Conservation (phyloP, 176 grass and related monocot genomes). For the Dendrocalamus sinicus region DNA sequence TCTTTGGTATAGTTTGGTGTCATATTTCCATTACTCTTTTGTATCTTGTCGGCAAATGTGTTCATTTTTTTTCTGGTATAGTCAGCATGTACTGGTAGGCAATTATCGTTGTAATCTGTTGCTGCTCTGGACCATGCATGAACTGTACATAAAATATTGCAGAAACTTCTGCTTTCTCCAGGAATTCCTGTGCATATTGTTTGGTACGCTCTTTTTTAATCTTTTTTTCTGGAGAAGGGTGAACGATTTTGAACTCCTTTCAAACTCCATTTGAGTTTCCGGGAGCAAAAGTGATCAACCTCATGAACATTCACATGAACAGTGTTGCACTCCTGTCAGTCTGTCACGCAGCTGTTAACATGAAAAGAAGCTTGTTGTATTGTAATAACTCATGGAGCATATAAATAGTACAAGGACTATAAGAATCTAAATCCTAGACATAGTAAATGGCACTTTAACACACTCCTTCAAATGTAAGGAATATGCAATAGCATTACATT, state of each 20-base stretch:
- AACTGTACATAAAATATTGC: conserved; percentile 44
- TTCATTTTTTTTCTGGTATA: conserved; percentile 15
- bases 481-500: too few relatives aligned
- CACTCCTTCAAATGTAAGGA: too few relatives aligned
- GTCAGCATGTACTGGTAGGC: not conserved
- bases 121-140: conserved; percentile 43
- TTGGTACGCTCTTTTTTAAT: not conserved
- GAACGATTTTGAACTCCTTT: not conserved
- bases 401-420: too few relatives aligned
- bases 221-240: not conserved
- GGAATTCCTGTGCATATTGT: not conserved
- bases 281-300: not conserved
- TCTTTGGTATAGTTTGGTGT: conserved; percentile 26
- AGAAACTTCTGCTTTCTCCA: not conserved
- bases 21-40: not conserved
- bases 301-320: not conserved
- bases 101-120: conserved; percentile 39
- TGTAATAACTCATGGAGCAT: too few relatives aligned
- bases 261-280: not conserved
- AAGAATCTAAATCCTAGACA: too few relatives aligned
- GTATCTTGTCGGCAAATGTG: conserved; percentile 28
- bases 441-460: too few relatives aligned
- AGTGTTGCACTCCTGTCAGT: not conserved
- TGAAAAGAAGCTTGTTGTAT: too few relatives aligned
- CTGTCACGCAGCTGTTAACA: not conserved